Evolutionary conservation across 768 basidiomycete species (phyloP).

Genomic region (Nidula microcarpa): DNA sequence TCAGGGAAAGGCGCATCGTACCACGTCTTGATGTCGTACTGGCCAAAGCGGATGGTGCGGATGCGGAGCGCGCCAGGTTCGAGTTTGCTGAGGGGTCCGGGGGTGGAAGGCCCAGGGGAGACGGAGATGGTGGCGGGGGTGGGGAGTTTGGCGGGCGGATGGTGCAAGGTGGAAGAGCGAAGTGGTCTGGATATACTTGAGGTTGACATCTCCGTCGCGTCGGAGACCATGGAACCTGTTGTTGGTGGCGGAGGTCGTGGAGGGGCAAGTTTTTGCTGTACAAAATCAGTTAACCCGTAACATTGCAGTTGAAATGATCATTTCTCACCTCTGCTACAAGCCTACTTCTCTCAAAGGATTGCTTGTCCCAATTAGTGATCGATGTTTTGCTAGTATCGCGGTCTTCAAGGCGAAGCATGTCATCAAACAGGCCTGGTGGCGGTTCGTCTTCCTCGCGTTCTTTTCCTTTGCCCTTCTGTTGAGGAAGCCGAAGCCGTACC

Average conservation of each 20-base stretch:
- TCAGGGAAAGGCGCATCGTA: constrained; percentile 99
- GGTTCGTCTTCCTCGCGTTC: constrained; percentile 62
- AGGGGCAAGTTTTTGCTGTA: constrained; percentile 49
- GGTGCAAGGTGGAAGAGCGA: constrained; percentile 52
- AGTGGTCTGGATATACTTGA: constrained; percentile 61
- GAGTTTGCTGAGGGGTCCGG: constrained; percentile 25
- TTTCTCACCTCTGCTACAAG: constrained; percentile 74
- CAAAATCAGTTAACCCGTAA: too few relatives aligned
- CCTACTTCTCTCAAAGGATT: constrained; percentile 70
- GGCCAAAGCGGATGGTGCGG: constrained; percentile 85
- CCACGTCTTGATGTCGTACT: constrained; percentile 95
- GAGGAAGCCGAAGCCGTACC: constrained; percentile 45
- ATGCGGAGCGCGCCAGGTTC: constrained; percentile 57
- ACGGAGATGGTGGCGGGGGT: constrained; percentile 28
- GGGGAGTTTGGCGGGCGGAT: constrained; percentile 18
- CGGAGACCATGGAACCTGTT: constrained; percentile 13
- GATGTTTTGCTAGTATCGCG: constrained; percentile 70
- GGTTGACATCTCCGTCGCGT: constrained; percentile 22
- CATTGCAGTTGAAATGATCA: too few relatives aligned
- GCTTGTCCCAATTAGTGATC: constrained; percentile 58
- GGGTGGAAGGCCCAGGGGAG: constrained; percentile 42
- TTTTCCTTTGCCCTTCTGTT: constrained; percentile 64
- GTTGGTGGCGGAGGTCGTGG: constrained; percentile 29
- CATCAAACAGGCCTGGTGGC: constrained; percentile 75
- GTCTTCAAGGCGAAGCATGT: constrained; percentile 64